These are phyloP conservation scores for Psidium guajava DNA, from an alignment of 345 rosid species.

Conservation along the genomic window DNA sequence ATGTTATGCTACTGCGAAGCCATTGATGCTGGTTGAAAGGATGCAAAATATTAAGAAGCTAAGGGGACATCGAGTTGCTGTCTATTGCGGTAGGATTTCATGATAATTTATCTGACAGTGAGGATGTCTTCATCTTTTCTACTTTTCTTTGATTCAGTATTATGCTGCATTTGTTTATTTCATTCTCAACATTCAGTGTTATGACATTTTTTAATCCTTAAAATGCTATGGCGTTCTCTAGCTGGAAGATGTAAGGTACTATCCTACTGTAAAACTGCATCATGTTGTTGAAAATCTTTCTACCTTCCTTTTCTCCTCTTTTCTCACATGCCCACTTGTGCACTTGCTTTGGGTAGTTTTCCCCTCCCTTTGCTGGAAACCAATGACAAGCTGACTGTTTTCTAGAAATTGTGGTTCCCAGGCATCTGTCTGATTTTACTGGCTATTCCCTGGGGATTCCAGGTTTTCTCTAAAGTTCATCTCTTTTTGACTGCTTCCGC, in stretches of 20 bases:
- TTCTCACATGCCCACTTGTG: neutral
- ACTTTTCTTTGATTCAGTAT: neutral
- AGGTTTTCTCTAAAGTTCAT: neutral
- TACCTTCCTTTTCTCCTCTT: neutral
- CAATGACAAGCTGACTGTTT: neutral
- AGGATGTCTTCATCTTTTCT: neutral
- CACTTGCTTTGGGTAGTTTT: neutral
- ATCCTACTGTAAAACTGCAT: neutral
- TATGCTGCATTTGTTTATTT: neutral
- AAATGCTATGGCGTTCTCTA: neutral
- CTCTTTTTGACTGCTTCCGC: neutral
- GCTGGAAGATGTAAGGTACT: neutral
- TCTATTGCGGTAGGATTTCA: conserved; percentile 70
- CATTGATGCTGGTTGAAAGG: conserved; percentile 80
- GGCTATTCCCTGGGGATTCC: neutral
- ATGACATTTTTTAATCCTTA: neutral
- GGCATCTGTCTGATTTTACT: neutral
- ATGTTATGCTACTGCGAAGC: conserved; percentile 90
- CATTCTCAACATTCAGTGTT: neutral
- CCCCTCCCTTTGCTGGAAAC: neutral
- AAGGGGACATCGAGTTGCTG: conserved; percentile 95
- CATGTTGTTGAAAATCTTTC: neutral
- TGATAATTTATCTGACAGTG: neutral
- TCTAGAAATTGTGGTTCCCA: neutral
- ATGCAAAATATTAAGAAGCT: conserved; percentile 88